phyloP scores from a whole-genome alignment of 352 stramenopile species.

The Globisporangium nagaii region DNA sequence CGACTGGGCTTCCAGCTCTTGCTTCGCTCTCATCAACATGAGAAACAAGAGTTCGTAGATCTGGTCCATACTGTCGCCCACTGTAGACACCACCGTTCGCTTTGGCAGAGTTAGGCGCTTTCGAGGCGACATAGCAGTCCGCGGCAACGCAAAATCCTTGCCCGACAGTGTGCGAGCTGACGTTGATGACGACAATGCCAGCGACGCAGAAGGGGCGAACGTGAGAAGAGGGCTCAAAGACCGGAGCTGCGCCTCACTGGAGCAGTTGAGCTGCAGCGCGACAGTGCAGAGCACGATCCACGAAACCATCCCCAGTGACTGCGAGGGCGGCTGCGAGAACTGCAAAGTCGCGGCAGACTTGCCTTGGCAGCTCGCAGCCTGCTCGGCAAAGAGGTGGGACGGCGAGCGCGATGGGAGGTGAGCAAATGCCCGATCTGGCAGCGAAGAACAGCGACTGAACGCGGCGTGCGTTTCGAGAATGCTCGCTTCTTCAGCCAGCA shows the following conservation, averaged over 20 bases:
- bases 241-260: constrained; percentile 3
- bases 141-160: constrained; percentile 17
- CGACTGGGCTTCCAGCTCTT: constrained; percentile 4
- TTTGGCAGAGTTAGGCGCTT: constrained; percentile 43
- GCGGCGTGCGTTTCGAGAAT: background rate
- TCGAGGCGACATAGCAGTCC: constrained; percentile 29
- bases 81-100: constrained; percentile 26
- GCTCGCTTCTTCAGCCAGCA: constrained; percentile 1
- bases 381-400: no score
- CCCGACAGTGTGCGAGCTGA: background rate
- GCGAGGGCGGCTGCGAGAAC: constrained; percentile 14
- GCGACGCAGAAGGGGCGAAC: background rate
- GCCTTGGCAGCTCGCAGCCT: no score
- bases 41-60: constrained; percentile 31
- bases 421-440: background rate
- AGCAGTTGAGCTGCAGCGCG: constrained; percentile 23
- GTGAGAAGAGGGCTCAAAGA: background rate
- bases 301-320: constrained; percentile 22
- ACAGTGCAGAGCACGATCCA: constrained; percentile 31
- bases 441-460: background rate
- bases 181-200: background rate
- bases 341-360: constrained; percentile 14
- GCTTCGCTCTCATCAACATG: constrained; percentile 19
- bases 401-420: no score
- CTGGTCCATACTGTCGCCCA: constrained; percentile 36